phyloP scores from a whole-genome alignment of 1,284 basidiomycete species.

The Trametes pubescens region DNA sequence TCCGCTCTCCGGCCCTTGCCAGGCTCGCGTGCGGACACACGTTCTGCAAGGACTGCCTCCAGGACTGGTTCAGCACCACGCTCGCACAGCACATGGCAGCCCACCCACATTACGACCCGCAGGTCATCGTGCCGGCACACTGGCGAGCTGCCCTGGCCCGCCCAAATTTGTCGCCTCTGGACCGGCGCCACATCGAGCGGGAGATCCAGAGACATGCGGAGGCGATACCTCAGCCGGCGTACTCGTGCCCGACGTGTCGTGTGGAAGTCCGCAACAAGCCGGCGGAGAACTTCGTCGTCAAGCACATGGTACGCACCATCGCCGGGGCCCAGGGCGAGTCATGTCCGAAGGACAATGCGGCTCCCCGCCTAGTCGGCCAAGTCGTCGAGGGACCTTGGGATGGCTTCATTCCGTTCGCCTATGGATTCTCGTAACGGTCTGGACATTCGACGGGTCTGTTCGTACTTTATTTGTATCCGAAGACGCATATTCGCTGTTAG shows the following conservation, averaged over 20 bases:
- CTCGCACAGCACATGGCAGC: slow-evolving; percentile 55
- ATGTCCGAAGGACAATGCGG: slow-evolving; percentile 46
- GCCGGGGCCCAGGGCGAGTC: slow-evolving; percentile 55
- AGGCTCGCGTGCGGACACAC: slow-evolving; percentile 76
- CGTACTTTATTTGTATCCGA: slow-evolving; percentile 8
- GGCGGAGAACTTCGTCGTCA: slow-evolving; percentile 66
- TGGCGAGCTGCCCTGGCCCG: slow-evolving; percentile 30
- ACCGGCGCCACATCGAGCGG: slow-evolving; percentile 35
- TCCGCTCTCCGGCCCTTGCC: slow-evolving; percentile 17
- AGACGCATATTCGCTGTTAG: not conserved
- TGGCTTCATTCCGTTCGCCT: slow-evolving; percentile 54
- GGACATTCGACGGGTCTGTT: not conserved
- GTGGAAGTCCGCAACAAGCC: slow-evolving; percentile 56
- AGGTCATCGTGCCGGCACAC: slow-evolving; percentile 29
- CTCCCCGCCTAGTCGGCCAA: slow-evolving; percentile 30
- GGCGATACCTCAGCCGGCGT: slow-evolving; percentile 51
- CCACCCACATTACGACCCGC: slow-evolving; percentile 55
- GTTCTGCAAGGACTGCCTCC: slow-evolving; percentile 69
- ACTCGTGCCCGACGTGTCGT: slow-evolving; percentile 74
- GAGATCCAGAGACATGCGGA: slow-evolving; percentile 35
- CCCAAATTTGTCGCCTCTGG: slow-evolving; percentile 29
- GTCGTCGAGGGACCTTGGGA: slow-evolving; percentile 53
- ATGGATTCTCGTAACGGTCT: not conserved
- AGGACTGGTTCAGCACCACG: slow-evolving; percentile 69
- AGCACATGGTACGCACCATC: slow-evolving; percentile 58